phyloP scores from a whole-genome alignment of 805 yeast species.

The Pichia occidentalis region DNA sequence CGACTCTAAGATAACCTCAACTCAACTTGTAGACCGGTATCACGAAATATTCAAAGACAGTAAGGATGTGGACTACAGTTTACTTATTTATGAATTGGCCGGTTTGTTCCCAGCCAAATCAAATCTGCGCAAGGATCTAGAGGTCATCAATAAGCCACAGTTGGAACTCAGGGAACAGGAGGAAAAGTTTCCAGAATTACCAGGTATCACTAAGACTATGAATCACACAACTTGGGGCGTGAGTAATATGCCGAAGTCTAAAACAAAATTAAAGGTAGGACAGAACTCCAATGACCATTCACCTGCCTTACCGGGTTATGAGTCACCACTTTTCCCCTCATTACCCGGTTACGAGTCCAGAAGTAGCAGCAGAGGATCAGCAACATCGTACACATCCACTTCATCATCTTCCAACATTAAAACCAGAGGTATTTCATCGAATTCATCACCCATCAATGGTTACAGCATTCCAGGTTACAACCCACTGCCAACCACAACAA shows the following conservation, averaged over 20 bases:
- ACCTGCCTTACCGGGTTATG: constrained; percentile 12
- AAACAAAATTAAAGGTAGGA: constrained; percentile 1
- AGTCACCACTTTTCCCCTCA: constrained; percentile 8
- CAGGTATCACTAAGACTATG: constrained; percentile 20
- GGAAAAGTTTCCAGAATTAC: constrained; percentile 46
- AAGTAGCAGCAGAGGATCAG: no score
- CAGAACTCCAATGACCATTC: not conserved
- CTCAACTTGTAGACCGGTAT: constrained; percentile 42
- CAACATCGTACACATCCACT: constrained; percentile 1
- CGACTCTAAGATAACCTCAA: constrained; percentile 40
- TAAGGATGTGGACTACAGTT: constrained; percentile 42
- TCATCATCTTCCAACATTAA: constrained; percentile 5
- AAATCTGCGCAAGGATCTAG: constrained; percentile 34
- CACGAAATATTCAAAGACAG: constrained; percentile 37
- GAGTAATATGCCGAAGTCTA: not conserved
- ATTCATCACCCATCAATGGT: constrained; percentile 18
- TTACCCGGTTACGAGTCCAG: no score
- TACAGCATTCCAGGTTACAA: constrained; percentile 18
- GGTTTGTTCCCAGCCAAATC: constrained; percentile 49
- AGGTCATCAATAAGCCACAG: constrained; percentile 25
- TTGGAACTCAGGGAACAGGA: constrained; percentile 22
- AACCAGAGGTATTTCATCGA: constrained; percentile 16
- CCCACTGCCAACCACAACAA: constrained; percentile 5
- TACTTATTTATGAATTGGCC: constrained; percentile 54
- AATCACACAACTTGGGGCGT: constrained; percentile 1